Evolutionary conservation across 2,329 filamentous ascomycete genomes (phyloP).

Genomic region (Parastagonospora nodorum): DNA sequence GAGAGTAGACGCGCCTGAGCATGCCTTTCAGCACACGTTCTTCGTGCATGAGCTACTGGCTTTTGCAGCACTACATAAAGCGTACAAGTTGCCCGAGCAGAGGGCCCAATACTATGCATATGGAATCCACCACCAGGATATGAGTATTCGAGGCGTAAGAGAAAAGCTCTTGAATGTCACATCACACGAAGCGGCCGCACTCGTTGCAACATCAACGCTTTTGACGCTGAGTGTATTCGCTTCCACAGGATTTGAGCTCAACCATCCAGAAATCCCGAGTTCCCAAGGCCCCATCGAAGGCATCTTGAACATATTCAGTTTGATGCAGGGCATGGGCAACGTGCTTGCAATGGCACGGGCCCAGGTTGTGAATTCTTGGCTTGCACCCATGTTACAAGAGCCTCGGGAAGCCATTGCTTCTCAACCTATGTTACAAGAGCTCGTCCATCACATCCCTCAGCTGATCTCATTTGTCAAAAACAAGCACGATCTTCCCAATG

Average conservation of each 20-base stretch:
- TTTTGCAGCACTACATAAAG: constrained; percentile 47
- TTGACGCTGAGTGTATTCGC: constrained; percentile 40
- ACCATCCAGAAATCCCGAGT: constrained; percentile 6
- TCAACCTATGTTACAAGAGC: constrained; percentile 34
- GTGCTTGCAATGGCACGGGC: constrained; percentile 30
- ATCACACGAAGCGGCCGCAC: constrained; percentile 34
- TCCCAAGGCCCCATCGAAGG: constrained; percentile 32
- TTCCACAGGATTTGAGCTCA: constrained; percentile 32
- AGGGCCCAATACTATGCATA: constrained; percentile 36
- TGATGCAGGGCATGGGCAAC: constrained; percentile 43
- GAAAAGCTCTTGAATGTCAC: constrained; percentile 35
- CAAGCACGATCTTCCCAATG: constrained; percentile 21
- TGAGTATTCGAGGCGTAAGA: constrained; percentile 40
- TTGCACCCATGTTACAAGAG: constrained; percentile 28
- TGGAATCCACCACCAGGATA: constrained; percentile 45
- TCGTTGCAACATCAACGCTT: constrained; percentile 39
- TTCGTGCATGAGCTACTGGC: constrained; percentile 51
- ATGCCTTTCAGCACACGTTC: constrained; percentile 43
- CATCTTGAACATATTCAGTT: constrained; percentile 39
- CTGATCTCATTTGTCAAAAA: constrained; percentile 27
- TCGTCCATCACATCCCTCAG: constrained; percentile 24
- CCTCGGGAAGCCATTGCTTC: constrained; percentile 23
- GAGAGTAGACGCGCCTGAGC: constrained; percentile 39
- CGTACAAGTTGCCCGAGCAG: constrained; percentile 32
- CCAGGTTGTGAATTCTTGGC: constrained; percentile 27